Evolutionary conservation across 2,329 filamentous ascomycete genomes (phyloP), one percentile per base, ranked within the genome.

Genomic region (Sclerotinia trifoliorum): DNA sequence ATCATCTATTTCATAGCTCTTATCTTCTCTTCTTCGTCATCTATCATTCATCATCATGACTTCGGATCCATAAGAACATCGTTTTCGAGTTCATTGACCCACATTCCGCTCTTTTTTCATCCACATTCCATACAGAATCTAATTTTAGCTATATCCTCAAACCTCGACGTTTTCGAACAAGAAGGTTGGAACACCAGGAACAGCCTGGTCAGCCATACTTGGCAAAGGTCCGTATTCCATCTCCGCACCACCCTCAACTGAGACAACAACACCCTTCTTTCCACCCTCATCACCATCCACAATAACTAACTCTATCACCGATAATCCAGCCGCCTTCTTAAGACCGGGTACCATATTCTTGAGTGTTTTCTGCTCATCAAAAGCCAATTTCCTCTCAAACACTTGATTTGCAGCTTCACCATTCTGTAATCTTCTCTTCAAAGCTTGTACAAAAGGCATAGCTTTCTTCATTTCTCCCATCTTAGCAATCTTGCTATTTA

Each of bases 391-490:
- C 73, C 93, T 86, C 77, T 94, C 88, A 76, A 98, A 89, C 13
- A 97, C 92, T 2, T 81, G 83, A 32, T 85, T 83, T 1, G 87
- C 81, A 19, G 83, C 81, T 80, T 94, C 88, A 70, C 91, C 90
- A 62, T 84, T 83, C 68, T 93, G 84, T 67, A 99, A 85, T 65
- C 92, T 88, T 79, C 87, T 91, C 89, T 97, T 97, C 70, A 98
- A 83, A 8, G 79, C 81, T 81, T 98, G 94, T 62, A 97, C 89
- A 77, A 97, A 98, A 0, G 95, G 95, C 94, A 98, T 98, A 2
- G 93, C 94, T 82, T 96, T 95, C 87, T 98, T 99, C 85, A 93
- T 93, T 81, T 96, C 92, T 55, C 88, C 88, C 77, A 93, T 84
- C 83, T 96, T 96, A 74, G 88, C 88, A 68, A 97, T 89, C 77